Evolutionary conservation across 331 rosid genomes (phyloP).

Genomic region (Prunus yedoensis): DNA sequence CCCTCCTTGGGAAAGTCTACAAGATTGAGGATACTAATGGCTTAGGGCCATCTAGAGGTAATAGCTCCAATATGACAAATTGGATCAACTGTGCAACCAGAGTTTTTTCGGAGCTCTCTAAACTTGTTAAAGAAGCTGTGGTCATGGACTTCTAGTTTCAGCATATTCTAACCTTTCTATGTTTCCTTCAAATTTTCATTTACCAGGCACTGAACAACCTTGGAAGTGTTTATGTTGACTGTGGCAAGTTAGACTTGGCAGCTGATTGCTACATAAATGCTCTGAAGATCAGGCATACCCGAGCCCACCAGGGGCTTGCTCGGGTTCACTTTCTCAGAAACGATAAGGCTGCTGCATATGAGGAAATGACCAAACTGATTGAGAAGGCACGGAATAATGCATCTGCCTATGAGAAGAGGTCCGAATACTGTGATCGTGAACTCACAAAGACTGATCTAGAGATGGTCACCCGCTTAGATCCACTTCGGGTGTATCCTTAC

Average conservation of each 20-base stretch:
- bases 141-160: neutral
- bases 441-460: conserved; percentile 76
- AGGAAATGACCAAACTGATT: conserved; percentile 82
- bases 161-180: conserved; percentile 7
- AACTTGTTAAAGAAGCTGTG: neutral
- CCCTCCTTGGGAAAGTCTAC: too few relatives aligned
- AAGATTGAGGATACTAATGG: too few relatives aligned
- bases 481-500: conserved; percentile 92
- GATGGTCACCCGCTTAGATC: conserved; percentile 91
- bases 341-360: conserved; percentile 66
- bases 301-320: conserved; percentile 98
- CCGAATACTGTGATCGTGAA: conserved; percentile 86
- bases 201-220: conserved; percentile 92
- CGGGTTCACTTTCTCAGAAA: conserved; percentile 75
- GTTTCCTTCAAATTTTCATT: conserved; percentile 21
- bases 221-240: conserved; percentile 88
- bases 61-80: too few relatives aligned
- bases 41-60: too few relatives aligned
- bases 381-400: conserved; percentile 82
- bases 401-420: conserved; percentile 91
- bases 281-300: conserved; percentile 79
- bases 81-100: neutral
- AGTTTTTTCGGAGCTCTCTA: neutral
- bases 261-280: conserved; percentile 92
- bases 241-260: conserved; percentile 60